Percentiles rank a stretch among this genome's conserved stretches.
Evolutionary conservation across 1,139 yeast species (phyloP).

Genomic region (Hanseniaspora uvarum): DNA sequence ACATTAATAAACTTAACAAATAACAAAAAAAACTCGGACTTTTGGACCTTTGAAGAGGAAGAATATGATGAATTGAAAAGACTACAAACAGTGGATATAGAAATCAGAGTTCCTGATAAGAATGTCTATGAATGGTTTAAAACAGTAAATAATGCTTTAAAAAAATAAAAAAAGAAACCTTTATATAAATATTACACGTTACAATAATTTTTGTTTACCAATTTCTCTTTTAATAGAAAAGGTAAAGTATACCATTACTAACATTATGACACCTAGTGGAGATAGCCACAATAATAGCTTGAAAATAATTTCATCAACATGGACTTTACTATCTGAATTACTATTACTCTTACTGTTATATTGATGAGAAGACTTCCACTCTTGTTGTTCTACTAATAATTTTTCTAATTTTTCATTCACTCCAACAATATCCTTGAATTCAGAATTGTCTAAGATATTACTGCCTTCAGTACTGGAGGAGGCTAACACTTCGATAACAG

Average conservation of each 20-base stretch:
- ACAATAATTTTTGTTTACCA: conserved; percentile 33
- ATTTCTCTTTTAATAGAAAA: conserved; percentile 36
- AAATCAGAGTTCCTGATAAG: conserved; percentile 8
- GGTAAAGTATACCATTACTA: conserved; percentile 34
- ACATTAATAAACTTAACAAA: background rate
- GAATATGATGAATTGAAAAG: conserved; percentile 11
- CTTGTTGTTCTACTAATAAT: conserved; percentile 30
- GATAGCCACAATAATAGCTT: conserved; percentile 32
- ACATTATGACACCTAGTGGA: conserved; percentile 31
- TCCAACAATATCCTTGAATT: conserved; percentile 29
- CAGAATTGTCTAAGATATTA: conserved; percentile 22
- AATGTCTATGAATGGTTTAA: conserved; percentile 14
- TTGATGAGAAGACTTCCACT: conserved; percentile 26
- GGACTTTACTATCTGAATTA: conserved; percentile 23
- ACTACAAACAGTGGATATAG: conserved; percentile 6
- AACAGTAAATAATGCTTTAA: background rate
- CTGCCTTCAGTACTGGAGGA: conserved; percentile 8
- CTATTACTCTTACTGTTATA: conserved; percentile 17
- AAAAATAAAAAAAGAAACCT: background rate
- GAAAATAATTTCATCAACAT: conserved; percentile 31
- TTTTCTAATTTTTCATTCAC: conserved; percentile 29
- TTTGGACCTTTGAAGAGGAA: conserved; percentile 5
- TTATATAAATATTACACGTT: conserved; percentile 8
- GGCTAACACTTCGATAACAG: conserved; percentile 17
- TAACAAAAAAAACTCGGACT: background rate